Evolutionary conservation across 2,329 filamentous ascomycete species (phyloP).

Genomic region (Lomentospora prolificans): DNA sequence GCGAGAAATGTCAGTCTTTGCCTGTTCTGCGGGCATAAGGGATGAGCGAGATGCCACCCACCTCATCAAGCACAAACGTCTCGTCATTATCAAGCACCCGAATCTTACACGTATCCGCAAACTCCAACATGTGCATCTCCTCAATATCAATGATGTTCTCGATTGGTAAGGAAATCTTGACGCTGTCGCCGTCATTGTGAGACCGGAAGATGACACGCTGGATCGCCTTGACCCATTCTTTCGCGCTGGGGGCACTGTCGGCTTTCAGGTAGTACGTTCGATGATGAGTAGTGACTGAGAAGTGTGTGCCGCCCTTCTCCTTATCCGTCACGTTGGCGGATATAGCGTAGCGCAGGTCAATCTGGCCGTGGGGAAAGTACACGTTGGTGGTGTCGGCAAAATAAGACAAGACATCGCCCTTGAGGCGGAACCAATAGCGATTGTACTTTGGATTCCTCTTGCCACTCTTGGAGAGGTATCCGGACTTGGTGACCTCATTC

Average conservation of each 20-base stretch:
- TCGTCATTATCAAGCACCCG: conserved; percentile 89
- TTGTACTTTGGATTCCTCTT: conserved; percentile 80
- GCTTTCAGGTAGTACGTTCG: conserved; percentile 81
- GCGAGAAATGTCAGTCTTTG: conserved; percentile 1
- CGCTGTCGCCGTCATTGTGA: conserved; percentile 91
- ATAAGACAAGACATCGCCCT: conserved; percentile 86
- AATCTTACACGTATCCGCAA: conserved; percentile 89
- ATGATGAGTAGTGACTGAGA: conserved; percentile 72
- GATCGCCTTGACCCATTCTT: conserved; percentile 91
- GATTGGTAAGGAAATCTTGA: conserved; percentile 89
- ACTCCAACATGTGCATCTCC: conserved; percentile 80
- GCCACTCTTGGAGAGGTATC: conserved; percentile 80
- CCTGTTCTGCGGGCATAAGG: no score
- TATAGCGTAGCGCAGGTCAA: conserved; percentile 85
- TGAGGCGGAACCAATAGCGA: conserved; percentile 87
- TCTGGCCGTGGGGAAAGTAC: conserved; percentile 86
- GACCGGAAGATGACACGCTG: conserved; percentile 93
- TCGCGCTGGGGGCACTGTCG: conserved; percentile 78
- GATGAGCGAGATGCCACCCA: conserved; percentile 26
- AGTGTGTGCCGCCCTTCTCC: conserved; percentile 66
- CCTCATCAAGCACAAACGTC: conserved; percentile 90
- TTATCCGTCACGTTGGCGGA: conserved; percentile 72
- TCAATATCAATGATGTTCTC: conserved; percentile 87
- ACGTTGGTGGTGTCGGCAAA: conserved; percentile 74
- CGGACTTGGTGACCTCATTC: conserved; percentile 72